Conservation (phyloP, 768 basidiomycete genomes). For the Guyanaporus albipodus region DNA sequence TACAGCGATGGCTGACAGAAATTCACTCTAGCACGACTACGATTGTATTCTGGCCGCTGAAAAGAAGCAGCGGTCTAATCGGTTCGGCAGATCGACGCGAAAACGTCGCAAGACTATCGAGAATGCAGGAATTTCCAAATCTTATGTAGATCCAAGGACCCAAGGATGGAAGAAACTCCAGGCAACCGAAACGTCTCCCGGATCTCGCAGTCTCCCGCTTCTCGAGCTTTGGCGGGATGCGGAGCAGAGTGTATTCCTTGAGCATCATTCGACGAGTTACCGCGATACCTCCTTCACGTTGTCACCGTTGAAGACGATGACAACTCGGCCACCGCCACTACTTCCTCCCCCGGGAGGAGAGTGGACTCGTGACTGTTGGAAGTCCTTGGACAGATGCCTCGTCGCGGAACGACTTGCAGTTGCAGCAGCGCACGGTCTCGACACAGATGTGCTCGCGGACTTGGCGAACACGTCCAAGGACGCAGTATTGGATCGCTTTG, state of each 20-base stretch:
- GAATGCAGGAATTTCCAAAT: slow-evolving; percentile 31
- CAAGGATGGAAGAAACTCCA: slow-evolving; percentile 13
- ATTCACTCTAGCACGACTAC: slow-evolving; percentile 65
- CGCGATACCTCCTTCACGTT: slow-evolving; percentile 13
- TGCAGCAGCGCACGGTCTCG: slow-evolving; percentile 30
- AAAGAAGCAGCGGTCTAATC: slow-evolving; percentile 24
- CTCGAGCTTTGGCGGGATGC: slow-evolving; percentile 29
- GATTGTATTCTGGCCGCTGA: slow-evolving; percentile 59
- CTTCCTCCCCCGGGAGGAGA: slow-evolving; percentile 19
- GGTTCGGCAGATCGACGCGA: slow-evolving; percentile 33
- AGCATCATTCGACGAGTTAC: slow-evolving; percentile 20
- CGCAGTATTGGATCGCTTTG: slow-evolving; percentile 59
- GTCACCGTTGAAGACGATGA: slow-evolving; percentile 14
- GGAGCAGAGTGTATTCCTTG: slow-evolving; percentile 29
- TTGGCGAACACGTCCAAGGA: slow-evolving; percentile 51
- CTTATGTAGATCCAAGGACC: slow-evolving; percentile 7
- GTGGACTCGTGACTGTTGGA: slow-evolving; percentile 83
- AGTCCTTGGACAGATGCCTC: slow-evolving; percentile 71
- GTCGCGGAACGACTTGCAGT: slow-evolving; percentile 62
- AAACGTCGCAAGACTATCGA: slow-evolving; percentile 37
- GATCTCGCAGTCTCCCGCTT: slow-evolving; percentile 32
- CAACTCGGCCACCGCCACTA: background rate
- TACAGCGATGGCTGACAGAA: background rate
- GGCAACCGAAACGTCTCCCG: slow-evolving; percentile 18
- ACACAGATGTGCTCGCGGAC: slow-evolving; percentile 42